Conservation (phyloP, 441 rosid genomes). For the Populus hybrid region DNA sequence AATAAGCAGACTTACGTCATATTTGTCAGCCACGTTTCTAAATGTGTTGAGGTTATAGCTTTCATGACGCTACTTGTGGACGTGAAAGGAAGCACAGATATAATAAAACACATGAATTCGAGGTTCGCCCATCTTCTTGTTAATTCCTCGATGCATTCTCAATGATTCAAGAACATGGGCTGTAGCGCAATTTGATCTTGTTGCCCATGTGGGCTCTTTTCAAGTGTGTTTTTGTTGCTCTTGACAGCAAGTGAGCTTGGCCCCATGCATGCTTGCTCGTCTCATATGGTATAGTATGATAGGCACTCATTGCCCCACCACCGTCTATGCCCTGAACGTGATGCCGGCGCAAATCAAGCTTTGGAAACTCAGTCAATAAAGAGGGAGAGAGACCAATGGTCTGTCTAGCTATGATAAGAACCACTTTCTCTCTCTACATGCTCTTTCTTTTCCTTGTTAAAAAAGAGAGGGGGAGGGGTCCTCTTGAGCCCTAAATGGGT, state of each 20-base stretch:
- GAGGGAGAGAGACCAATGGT: not conserved
- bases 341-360: slow-evolving; percentile 37
- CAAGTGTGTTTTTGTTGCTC: slow-evolving; percentile 5
- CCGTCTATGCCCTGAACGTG: not conserved
- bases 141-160: too few relatives aligned
- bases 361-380: slow-evolving; percentile 24
- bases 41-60: too few relatives aligned
- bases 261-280: not conserved
- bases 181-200: not conserved
- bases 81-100: too few relatives aligned
- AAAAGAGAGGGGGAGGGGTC: slow-evolving; percentile 26
- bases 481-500: slow-evolving; percentile 33
- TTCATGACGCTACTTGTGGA: too few relatives aligned
- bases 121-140: too few relatives aligned
- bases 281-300: not conserved
- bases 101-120: too few relatives aligned
- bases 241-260: slow-evolving; percentile 3
- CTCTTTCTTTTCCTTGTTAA: not conserved
- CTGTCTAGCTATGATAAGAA: not conserved
- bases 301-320: slow-evolving; percentile 14
- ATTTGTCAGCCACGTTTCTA: too few relatives aligned
- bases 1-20: too few relatives aligned
- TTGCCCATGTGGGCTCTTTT: slow-evolving; percentile 20
- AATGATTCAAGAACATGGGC: not conserved
- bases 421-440: slow-evolving; percentile 18